A percentile compares a stretch with the other conserved stretches of the same genome.
Evolutionary conservation across 345 rosid species (phyloP).

Genomic region (Hevea brasiliensis): DNA sequence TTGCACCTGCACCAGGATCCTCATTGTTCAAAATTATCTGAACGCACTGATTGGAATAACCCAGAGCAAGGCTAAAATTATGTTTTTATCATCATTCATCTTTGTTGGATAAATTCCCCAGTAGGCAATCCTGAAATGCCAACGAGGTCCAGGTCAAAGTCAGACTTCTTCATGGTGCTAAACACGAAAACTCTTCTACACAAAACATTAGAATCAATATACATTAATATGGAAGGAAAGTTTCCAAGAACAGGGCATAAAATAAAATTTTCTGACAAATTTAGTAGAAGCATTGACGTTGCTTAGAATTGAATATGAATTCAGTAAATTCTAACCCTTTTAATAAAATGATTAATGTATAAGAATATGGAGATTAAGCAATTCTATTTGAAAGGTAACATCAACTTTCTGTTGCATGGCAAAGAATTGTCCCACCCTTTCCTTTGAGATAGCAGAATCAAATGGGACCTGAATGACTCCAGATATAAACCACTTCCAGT

Average conservation of each 20-base stretch:
- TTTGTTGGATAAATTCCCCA: constrained; percentile 32
- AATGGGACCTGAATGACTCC: not conserved
- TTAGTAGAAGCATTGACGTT: not conserved
- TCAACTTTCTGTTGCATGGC: not conserved
- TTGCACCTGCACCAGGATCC: constrained; percentile 83
- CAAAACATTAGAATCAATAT: constrained; percentile 1
- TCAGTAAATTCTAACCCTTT: not conserved
- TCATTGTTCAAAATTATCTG: constrained; percentile 36
- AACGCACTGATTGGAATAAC: constrained; percentile 34
- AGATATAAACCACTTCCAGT: not conserved
- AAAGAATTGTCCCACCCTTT: not conserved
- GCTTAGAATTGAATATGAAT: not conserved
- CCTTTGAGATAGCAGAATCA: not conserved
- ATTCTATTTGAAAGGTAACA: not conserved
- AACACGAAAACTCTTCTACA: constrained; percentile 15
- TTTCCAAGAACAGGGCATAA: not conserved
- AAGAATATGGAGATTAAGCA: not conserved
- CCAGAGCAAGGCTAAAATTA: constrained; percentile 44
- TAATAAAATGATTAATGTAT: not conserved
- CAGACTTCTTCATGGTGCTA: constrained; percentile 26
- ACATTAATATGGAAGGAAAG: not conserved
- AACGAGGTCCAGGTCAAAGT: constrained; percentile 19
- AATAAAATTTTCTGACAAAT: not conserved
- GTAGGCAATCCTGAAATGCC: constrained; percentile 35
- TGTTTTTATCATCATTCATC: constrained; percentile 55